These are phyloP conservation scores for Xylariaceae sp. DNA, from an alignment of 2,329 filamentous ascomycete species.

Conservation along the genomic window DNA sequence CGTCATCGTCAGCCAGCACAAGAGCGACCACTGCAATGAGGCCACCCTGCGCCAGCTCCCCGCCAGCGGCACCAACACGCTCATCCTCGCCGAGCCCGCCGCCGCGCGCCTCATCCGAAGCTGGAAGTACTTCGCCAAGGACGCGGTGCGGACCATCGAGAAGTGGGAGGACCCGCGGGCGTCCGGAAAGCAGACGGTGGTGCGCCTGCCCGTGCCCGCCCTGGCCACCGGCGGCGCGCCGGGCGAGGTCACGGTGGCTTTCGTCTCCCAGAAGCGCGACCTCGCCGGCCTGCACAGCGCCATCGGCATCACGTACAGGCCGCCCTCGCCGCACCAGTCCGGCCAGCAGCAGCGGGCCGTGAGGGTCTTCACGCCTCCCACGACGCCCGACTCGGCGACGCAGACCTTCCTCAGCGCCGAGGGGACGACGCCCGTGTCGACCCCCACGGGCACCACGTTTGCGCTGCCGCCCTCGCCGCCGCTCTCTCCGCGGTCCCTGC, in stretches of 20 bases:
- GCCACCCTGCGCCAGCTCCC: conserved; percentile 59
- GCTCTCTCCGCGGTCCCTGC: conserved; percentile 27
- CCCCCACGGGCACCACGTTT: conserved; percentile 14
- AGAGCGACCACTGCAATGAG: conserved; percentile 63
- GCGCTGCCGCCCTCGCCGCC: conserved; percentile 29
- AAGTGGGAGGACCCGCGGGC: conserved; percentile 37
- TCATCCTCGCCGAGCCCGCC: conserved; percentile 58
- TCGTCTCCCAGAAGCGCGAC: conserved; percentile 54
- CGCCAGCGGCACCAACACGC: conserved; percentile 41
- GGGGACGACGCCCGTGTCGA: conserved; percentile 4
- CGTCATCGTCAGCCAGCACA: conserved; percentile 38
- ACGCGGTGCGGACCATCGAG: conserved; percentile 36
- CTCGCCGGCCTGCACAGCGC: conserved; percentile 56
- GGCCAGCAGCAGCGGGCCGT: conserved; percentile 3
- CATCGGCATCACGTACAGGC: conserved; percentile 64
- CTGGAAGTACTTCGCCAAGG: conserved; percentile 60
- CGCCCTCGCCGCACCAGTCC: conserved; percentile 34
- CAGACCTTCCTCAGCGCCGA: conserved; percentile 3
- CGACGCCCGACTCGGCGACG: conserved; percentile 20
- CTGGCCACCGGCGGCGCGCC: conserved; percentile 41
- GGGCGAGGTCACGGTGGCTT: conserved; percentile 65
- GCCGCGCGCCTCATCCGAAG: conserved; percentile 57
- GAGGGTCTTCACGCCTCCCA: conserved; percentile 22
- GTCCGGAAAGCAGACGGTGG: conserved; percentile 25
- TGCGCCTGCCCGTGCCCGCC: conserved; percentile 46